Base-by-base conservation (phyloP, 371 early-diverging fungal species). In the Mucor circinelloides region DNA sequence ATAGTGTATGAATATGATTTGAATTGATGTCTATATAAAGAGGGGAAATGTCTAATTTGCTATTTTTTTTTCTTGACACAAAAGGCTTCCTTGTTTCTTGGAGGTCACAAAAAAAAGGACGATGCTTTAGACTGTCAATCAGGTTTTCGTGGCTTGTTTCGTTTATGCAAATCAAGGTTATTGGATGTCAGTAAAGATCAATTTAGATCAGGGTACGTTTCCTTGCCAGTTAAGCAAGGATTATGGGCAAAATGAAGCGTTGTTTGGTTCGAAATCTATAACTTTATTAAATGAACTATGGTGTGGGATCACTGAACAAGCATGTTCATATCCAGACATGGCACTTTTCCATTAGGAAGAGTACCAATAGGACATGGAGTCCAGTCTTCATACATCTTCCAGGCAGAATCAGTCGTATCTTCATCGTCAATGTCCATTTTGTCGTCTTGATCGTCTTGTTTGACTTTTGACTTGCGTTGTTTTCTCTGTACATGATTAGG, bases 291-390 rank as follows among this genome's bases (percentile, higher is more conserved):
- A 40, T 40, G 17, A 40, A 17, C 40, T 40, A 17, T 40, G 17
- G 9, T 40, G 1, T 3, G 17, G 5, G 17, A 40, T 13, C 1
- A 40, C 12, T 52, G 52, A 4, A 52, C 27, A 25, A 52, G 52
- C 15, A 52, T 13, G 27, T 27, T 17, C 58, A 82, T 67, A 60
- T 82, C 80, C 9, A 82, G 56, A 55, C 56, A 64, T 10, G 83
- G 80, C 8, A 82, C 56, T 12, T 63, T 68, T n/a, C 80, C 78
- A 60, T 75, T 73, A 3, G 83, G 83, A 10, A 82, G 66, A 8
- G 76, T 75, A 28, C 83, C 83, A 25, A 82, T 71, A 23, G 83
- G 78, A 65, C 76, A 79, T 8, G 67, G 42, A 6, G 61, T 68
- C 83, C 83, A 82, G 6, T 72, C 60, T 25, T 69, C 61, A 61